These are phyloP conservation scores for Alternaria sp. DNA, from an alignment of 2,329 filamentous ascomycete species.

Conservation along the genomic window DNA sequence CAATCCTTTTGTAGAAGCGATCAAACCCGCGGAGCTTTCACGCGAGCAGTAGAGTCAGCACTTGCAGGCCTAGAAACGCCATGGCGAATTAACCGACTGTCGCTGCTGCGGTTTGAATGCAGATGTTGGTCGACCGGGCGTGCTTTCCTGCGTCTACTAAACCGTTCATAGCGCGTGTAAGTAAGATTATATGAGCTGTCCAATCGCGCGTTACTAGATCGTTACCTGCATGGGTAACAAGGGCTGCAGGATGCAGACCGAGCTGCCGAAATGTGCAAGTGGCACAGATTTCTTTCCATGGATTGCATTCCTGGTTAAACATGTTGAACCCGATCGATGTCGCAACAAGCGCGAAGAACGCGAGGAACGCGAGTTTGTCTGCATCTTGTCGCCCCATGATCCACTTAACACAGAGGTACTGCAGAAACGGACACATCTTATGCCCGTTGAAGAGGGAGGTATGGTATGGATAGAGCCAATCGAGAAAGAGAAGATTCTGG, in stretches of 20 bases:
- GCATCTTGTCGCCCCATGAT: no score
- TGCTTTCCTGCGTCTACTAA: background rate
- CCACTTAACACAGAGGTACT: background rate
- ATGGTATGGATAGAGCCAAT: background rate
- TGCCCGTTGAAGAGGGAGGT: background rate
- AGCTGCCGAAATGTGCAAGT: conserved; percentile 2
- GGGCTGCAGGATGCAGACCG: background rate
- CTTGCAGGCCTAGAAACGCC: background rate
- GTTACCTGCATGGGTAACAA: background rate
- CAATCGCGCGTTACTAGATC: conserved; percentile 1
- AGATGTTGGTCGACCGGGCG: background rate
- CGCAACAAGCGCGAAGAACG: no score
- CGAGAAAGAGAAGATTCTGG: background rate
- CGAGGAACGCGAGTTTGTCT: no score
- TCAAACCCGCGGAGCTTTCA: background rate
- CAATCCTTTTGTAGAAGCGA: conserved; percentile 1
- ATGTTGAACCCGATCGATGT: background rate
- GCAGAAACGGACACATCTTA: background rate
- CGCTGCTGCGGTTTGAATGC: background rate
- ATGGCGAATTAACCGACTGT: background rate
- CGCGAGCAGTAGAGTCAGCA: background rate
- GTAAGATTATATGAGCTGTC: background rate
- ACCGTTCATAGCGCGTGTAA: background rate
- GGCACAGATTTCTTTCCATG: background rate
- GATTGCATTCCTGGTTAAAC: background rate